These are phyloP conservation scores for Corylus heterophylla DNA, from an alignment of 306 rosid species.

Conservation along the genomic window DNA sequence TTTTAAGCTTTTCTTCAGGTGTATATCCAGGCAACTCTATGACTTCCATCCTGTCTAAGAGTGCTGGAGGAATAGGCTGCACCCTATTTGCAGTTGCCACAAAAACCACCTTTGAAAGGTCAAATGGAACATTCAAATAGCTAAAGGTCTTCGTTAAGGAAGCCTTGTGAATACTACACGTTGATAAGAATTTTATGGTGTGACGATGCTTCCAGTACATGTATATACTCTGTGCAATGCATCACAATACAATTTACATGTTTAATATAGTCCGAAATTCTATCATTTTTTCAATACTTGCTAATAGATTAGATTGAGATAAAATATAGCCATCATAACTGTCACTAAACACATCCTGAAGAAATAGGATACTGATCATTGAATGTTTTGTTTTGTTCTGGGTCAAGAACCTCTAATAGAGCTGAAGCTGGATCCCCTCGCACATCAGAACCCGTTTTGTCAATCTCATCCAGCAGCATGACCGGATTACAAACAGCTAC, in stretches of 20 bases:
- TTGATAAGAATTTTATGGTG: not conserved
- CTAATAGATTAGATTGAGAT: not conserved
- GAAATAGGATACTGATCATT: slow-evolving; percentile 92
- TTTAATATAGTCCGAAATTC: slow-evolving; percentile 4
- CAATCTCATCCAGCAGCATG: slow-evolving; percentile 94
- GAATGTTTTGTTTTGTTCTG: slow-evolving; percentile 90
- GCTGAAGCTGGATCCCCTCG: slow-evolving; percentile 99
- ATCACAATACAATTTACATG: not conserved
- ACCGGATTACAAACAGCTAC: slow-evolving; percentile 90
- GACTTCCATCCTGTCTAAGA: slow-evolving; percentile 98
- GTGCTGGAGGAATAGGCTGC: slow-evolving; percentile 93
- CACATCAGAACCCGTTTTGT: slow-evolving; percentile 94
- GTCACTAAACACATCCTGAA: slow-evolving; percentile 6
- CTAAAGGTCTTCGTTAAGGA: slow-evolving; percentile 67
- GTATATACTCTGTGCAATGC: not conserved
- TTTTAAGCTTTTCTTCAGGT: slow-evolving; percentile 90
- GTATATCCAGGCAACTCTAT: slow-evolving; percentile 98
- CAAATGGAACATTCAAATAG: slow-evolving; percentile 97
- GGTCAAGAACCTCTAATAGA: slow-evolving; percentile 94
- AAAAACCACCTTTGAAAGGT: slow-evolving; percentile 89
- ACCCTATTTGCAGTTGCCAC: slow-evolving; percentile 95
- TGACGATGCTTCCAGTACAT: not conserved
- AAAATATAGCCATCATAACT: not conserved
- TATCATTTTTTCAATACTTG: not conserved
- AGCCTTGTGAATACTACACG: slow-evolving; percentile 8